Base-by-base conservation (phyloP, 208 protist species). In the Vickermania ingenoplastis region DNA sequence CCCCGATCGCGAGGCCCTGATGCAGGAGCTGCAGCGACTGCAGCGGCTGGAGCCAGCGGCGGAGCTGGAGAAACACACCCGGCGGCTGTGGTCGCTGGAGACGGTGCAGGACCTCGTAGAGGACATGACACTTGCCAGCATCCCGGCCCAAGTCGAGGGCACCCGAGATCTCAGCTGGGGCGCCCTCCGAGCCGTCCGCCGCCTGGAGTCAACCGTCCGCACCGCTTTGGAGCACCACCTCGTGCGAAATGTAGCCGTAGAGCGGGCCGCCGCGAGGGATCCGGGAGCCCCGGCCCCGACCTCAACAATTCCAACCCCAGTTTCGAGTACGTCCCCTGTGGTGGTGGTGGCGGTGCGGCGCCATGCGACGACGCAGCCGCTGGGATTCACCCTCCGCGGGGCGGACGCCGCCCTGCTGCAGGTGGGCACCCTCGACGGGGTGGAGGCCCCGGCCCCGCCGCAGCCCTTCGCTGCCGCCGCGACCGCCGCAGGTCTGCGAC, bases 191-290 rank as follows among this genome's bases (percentile, higher is more conserved):
- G 65, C 65, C 25, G 25, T 91, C 31, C 26, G 58, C 23, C 81
- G 86, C 3, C 55, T 88, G 57, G 77, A 90, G 65, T 26, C 59
- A 3, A 77, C 81, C n/a, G 69, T 86, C 53, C 31, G 61, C 24
- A 61, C 73, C 1, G 77, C 83, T 0, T 27, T 73, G n/a, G 53
- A 45, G 1, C 56, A 78, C 11, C 50, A 61, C 17, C 57, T 90
- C 1, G 60, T 93, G 28, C 70, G 86, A 52, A 80, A 86, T 41
- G 77, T 83, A 13, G 25, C 51, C 25, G 21, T 57, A 14, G 31
- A 58, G 30, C 22, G 23, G 11, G 14, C 29, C 22, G 56, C 29
- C 23, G 3, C 1, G 21, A 23, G 57, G 58, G 45, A 22, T 41
- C 22, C 65, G 64, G 26, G 31, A 63, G 55, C 53, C 64, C 30